Evolutionary conservation across 306 rosid genomes (phyloP).

Genomic region (Quillaja saponaria): DNA sequence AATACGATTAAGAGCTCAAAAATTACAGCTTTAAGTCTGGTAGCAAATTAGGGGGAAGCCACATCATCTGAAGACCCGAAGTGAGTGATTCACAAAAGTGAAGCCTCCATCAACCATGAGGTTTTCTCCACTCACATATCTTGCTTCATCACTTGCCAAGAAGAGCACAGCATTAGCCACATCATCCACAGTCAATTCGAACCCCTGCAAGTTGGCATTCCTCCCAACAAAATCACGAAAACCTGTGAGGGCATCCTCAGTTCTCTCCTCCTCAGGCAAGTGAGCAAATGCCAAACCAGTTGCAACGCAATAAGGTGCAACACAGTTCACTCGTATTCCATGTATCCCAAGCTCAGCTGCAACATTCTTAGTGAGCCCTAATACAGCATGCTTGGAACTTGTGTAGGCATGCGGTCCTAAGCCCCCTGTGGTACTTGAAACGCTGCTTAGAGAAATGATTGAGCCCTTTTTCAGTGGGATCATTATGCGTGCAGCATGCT

Average conservation of each 20-base stretch:
- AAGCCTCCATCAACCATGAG: constrained; percentile 60
- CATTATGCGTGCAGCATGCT: constrained; percentile 71
- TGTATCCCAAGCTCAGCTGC: constrained; percentile 76
- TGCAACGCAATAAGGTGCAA: constrained; percentile 59
- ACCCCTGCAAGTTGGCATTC: constrained; percentile 73
- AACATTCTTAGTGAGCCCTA: constrained; percentile 75
- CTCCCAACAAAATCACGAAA: constrained; percentile 40
- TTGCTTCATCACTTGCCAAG: constrained; percentile 55
- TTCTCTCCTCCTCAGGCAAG: constrained; percentile 68
- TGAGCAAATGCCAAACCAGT: constrained; percentile 67
- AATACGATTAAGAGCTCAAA: no score
- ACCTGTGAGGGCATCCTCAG: constrained; percentile 46
- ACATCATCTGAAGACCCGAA: constrained; percentile 46
- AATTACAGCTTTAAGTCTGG: no score
- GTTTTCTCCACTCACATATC: constrained; percentile 50
- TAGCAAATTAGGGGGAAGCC: background rate
- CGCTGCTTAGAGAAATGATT: constrained; percentile 67
- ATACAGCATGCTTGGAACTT: constrained; percentile 76
- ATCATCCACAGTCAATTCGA: constrained; percentile 51
- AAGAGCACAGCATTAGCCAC: constrained; percentile 59
- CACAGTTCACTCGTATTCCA: constrained; percentile 66
- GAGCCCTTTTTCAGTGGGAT: constrained; percentile 74
- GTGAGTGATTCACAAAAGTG: constrained; percentile 29
- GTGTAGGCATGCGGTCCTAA: constrained; percentile 68
- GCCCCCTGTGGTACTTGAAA: constrained; percentile 52